These are phyloP conservation scores for Shiraia bambusicola DNA, from an alignment of 2,329 filamentous ascomycete species.

Conservation along the genomic window DNA sequence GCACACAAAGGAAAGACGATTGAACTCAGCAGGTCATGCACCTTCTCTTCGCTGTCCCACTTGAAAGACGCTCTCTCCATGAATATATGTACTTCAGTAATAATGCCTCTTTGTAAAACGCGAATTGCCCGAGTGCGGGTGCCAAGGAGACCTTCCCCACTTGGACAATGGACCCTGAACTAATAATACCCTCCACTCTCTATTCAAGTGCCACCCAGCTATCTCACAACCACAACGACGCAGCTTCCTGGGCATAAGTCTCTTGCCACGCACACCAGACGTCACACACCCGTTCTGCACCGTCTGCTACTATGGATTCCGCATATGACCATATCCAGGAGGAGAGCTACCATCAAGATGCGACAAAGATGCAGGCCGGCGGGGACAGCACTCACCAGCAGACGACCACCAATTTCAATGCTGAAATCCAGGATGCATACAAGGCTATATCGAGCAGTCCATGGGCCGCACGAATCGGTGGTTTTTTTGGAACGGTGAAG, in stretches of 20 bases:
- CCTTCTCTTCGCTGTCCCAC: too few species aligned
- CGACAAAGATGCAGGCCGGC: constrained; percentile 51
- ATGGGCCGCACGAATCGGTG: constrained; percentile 87
- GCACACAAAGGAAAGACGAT: too few species aligned
- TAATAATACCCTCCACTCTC: too few species aligned
- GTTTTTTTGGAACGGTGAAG: constrained; percentile 86
- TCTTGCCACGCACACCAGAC: too few species aligned
- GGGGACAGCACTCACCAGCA: constrained; percentile 43
- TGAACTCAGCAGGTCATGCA: too few species aligned
- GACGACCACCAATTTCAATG: constrained; percentile 64
- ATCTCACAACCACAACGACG: too few species aligned
- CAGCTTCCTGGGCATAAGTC: too few species aligned
- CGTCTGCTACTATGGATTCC: constrained; percentile 70
- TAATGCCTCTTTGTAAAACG: too few species aligned
- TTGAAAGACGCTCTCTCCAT: too few species aligned
- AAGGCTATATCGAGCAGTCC: constrained; percentile 87
- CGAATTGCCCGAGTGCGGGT: neutral
- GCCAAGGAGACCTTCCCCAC: constrained; percentile 1
- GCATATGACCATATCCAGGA: constrained; percentile 97
- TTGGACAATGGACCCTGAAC: too few species aligned
- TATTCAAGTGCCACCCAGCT: too few species aligned
- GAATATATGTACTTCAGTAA: too few species aligned
- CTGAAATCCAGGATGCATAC: constrained; percentile 92
- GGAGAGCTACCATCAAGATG: constrained; percentile 61
- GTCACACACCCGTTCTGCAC: constrained; percentile 1